phyloP scores from a whole-genome alignment of 768 basidiomycete genomes.

The Auriculariales sp. region DNA sequence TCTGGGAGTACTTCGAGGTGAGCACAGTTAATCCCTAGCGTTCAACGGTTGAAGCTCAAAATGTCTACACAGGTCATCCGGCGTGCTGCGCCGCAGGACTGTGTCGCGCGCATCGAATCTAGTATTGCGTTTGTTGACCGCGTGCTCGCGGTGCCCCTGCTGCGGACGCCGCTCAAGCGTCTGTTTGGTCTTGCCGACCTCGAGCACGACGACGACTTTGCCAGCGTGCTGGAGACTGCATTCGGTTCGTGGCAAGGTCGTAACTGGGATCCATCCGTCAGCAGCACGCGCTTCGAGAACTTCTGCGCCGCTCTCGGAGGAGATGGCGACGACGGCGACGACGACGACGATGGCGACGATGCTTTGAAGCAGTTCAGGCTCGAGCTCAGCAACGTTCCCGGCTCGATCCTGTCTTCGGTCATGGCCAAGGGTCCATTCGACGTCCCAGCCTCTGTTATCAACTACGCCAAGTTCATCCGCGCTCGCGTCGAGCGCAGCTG shows the following conservation, averaged over 20 bases:
- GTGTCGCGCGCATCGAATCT: conserved; percentile 41
- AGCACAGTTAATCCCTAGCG: too few relatives aligned
- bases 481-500: conserved; percentile 49
- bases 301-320: conserved; percentile 44
- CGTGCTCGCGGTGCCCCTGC: conserved; percentile 32
- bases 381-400: conserved; percentile 25
- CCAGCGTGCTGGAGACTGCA: conserved; percentile 45
- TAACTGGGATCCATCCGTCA: conserved; percentile 71
- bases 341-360: too few relatives aligned
- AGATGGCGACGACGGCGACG: conserved; percentile 12
- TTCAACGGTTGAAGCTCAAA: too few relatives aligned
- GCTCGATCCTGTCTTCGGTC: too few relatives aligned
- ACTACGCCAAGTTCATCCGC: conserved; percentile 68
- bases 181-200: conserved; percentile 63
- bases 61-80: conserved; percentile 48
- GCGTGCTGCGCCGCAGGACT: conserved; percentile 46
- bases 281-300: conserved; percentile 45
- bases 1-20: conserved; percentile 86
- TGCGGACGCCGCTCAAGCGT: conserved; percentile 43
- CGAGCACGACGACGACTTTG: conserved; percentile 67
- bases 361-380: neutral
- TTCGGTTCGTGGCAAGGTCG: conserved; percentile 26
- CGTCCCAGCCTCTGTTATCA: conserved; percentile 46
- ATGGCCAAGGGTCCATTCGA: conserved; percentile 21
- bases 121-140: conserved; percentile 46